phyloP scores from a whole-genome alignment of 2,329 filamentous ascomycete genomes.

The Paraconiothyrium sp. region DNA sequence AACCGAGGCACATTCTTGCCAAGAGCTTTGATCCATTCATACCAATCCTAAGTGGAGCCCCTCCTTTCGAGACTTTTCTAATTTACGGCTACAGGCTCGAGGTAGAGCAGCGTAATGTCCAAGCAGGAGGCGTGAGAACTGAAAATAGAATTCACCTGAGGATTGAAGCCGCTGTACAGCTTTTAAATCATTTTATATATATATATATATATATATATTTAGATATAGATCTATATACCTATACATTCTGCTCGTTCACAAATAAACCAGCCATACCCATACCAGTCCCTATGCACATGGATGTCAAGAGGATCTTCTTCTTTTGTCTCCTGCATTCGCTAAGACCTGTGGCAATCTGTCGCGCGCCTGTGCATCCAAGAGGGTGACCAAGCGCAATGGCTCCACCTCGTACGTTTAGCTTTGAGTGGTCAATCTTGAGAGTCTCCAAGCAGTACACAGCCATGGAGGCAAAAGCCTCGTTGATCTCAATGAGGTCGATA shows the following conservation, averaged over 20 bases:
- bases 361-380: constrained; percentile 77
- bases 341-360: constrained; percentile 89
- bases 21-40: too few relatives aligned
- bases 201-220: background rate
- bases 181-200: background rate
- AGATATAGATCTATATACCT: background rate
- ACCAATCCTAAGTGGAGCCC: too few relatives aligned
- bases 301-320: constrained; percentile 91
- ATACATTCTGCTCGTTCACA: constrained; percentile 66
- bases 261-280: constrained; percentile 74
- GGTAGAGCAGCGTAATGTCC: background rate
- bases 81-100: too few relatives aligned
- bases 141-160: background rate
- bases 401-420: constrained; percentile 83
- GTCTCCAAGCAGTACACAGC: constrained; percentile 84
- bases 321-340: constrained; percentile 84
- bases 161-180: background rate
- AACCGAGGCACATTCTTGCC: too few relatives aligned
- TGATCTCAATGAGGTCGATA: constrained; percentile 90
- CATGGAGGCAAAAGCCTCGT: constrained; percentile 98
- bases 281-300: constrained; percentile 82
- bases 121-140: background rate
- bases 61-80: too few relatives aligned
- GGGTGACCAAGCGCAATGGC: constrained; percentile 87
- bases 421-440: constrained; percentile 74